These are phyloP conservation scores for Liriodendron chinense DNA, from an alignment of 164 flowering plant species.

Conservation along the genomic window DNA sequence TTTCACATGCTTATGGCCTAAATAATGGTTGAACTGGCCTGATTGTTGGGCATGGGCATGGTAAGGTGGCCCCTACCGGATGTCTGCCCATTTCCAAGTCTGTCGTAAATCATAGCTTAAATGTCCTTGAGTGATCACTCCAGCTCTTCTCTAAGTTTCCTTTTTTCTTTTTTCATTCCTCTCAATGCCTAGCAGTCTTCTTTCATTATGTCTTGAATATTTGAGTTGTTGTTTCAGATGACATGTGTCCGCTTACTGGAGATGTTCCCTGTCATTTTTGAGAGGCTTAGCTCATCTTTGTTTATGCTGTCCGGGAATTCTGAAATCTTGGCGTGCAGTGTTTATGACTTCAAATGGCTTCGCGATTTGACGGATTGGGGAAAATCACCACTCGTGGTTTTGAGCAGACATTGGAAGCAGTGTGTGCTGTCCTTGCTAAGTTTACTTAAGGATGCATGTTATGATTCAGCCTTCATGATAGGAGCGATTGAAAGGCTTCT, in stretches of 20 bases:
- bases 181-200: background rate
- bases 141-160: too few relatives aligned
- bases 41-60: too few relatives aligned
- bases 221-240: constrained; percentile 54
- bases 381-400: constrained; percentile 56
- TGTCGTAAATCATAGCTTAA: too few relatives aligned
- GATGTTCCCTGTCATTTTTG: constrained; percentile 64
- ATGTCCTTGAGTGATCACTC: too few relatives aligned
- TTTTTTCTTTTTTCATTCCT: too few relatives aligned
- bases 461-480: constrained; percentile 31
- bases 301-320: constrained; percentile 20
- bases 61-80: too few relatives aligned
- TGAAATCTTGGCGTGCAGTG: constrained; percentile 8
- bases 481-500: constrained; percentile 47
- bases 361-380: constrained; percentile 84
- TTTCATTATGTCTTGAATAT: background rate
- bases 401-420: constrained; percentile 75
- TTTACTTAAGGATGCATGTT: constrained; percentile 39
- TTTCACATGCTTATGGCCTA: too few relatives aligned
- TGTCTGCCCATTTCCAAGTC: too few relatives aligned
- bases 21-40: too few relatives aligned
- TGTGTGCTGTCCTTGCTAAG: constrained; percentile 44
- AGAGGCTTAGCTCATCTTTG: constrained; percentile 34
- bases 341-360: constrained; percentile 59
- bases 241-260: constrained; percentile 87